Conservation (phyloP, 495 filamentous ascomycete species). For the Penicillium taxi region DNA sequence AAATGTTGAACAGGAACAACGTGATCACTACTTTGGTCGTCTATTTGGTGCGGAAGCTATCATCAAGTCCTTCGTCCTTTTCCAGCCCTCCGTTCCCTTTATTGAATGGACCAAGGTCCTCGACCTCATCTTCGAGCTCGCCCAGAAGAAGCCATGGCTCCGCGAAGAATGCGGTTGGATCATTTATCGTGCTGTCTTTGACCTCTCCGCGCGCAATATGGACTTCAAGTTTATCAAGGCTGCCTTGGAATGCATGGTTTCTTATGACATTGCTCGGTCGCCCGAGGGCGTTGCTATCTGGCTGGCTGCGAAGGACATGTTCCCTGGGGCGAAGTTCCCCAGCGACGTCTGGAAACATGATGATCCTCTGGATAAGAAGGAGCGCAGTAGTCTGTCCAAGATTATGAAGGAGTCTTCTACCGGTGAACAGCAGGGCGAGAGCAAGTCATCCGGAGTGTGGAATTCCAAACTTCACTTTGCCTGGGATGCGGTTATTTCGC, state of each 20-base stretch:
- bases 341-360: conserved; percentile 63
- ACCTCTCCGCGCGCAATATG: conserved; percentile 31
- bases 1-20: conserved; percentile 57
- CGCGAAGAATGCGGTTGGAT: conserved; percentile 79
- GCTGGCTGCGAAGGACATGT: conserved; percentile 57
- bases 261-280: conserved; percentile 60
- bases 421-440: conserved; percentile 40
- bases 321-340: conserved; percentile 57
- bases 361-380: conserved; percentile 56
- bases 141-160: conserved; percentile 72
- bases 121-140: conserved; percentile 46
- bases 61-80: conserved; percentile 66
- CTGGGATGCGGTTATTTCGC: conserved; percentile 66
- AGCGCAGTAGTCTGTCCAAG: conserved; percentile 56
- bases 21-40: conserved; percentile 75
- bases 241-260: conserved; percentile 53
- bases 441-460: conserved; percentile 63
- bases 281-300: conserved; percentile 86
- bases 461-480: conserved; percentile 78
- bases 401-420: conserved; percentile 70
- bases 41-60: conserved; percentile 83
- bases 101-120: conserved; percentile 54
- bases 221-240: conserved; percentile 44
- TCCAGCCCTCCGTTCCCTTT: conserved; percentile 39
- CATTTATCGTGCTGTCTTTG: conserved; percentile 41